A percentile compares a stretch with the other conserved stretches of the same genome.
Conservation (phyloP, 257 asterid species). For the Gynochthodes officinalis region DNA sequence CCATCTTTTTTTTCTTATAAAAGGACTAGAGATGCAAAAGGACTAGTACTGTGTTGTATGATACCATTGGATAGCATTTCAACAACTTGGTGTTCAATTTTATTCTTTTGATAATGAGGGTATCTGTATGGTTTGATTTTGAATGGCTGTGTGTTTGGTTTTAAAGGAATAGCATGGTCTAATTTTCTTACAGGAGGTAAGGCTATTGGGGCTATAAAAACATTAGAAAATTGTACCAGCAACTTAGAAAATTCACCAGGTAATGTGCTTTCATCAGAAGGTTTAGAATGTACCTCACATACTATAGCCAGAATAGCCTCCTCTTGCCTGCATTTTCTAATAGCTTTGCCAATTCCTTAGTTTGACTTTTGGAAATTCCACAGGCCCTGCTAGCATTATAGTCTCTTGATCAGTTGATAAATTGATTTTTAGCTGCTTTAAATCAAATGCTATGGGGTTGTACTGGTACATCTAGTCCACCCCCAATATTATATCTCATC, state of each 20-base stretch:
- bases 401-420: background rate
- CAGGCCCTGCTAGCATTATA: background rate
- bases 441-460: background rate
- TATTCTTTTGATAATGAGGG: background rate
- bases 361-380: background rate
- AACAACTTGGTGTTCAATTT: background rate
- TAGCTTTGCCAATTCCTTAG: background rate
- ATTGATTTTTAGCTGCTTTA: background rate
- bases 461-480: too few species aligned
- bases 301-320: background rate
- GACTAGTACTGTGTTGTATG: background rate
- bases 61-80: background rate
- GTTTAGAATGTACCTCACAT: background rate
- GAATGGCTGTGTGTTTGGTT: background rate
- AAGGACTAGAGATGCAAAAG: conserved; percentile 6
- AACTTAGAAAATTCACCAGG: background rate
- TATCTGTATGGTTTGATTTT: background rate
- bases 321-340: background rate
- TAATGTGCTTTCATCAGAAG: background rate
- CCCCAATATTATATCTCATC: background rate
- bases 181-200: background rate
- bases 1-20: too few species aligned
- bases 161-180: background rate
- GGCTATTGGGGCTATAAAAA: background rate
- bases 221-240: background rate